Percentiles rank a stretch among this genome's conserved stretches.
Conservation (phyloP, 1,139 yeast genomes). For the Blastobotrys apis region DNA sequence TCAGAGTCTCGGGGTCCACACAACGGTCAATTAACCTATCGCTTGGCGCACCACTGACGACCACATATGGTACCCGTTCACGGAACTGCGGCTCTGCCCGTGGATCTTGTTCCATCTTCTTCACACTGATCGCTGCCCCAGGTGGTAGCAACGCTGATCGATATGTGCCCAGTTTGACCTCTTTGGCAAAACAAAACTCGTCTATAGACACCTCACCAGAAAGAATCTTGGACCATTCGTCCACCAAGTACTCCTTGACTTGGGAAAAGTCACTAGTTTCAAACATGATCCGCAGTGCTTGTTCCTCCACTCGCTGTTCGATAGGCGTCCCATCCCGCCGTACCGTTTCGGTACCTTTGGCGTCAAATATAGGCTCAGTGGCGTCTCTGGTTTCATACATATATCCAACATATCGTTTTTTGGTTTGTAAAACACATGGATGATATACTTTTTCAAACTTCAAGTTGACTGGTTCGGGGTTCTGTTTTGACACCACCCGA, state of each 20-base stretch:
- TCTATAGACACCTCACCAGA: constrained; percentile 59
- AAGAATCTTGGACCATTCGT: constrained; percentile 63
- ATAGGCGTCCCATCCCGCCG: constrained; percentile 94
- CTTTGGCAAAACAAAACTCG: constrained; percentile 90
- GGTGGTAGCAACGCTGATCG: constrained; percentile 75
- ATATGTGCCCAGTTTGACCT: constrained; percentile 79
- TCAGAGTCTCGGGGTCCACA: constrained; percentile 68
- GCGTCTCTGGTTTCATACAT: constrained; percentile 61
- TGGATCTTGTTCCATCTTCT: constrained; percentile 58
- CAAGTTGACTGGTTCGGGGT: constrained; percentile 76
- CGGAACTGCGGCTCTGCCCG: constrained; percentile 80
- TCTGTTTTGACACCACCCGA: constrained; percentile 51
- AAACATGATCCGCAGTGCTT: constrained; percentile 61
- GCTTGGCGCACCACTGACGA: constrained; percentile 61
- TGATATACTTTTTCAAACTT: constrained; percentile 92
- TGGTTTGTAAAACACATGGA: constrained; percentile 77
- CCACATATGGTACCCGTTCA: constrained; percentile 86
- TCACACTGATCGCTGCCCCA: constrained; percentile 77
- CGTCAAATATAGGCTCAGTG: constrained; percentile 67
- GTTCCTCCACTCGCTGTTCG: constrained; percentile 76
- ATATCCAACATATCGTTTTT: constrained; percentile 87
- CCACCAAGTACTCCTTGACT: constrained; percentile 60
- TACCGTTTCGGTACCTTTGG: constrained; percentile 93
- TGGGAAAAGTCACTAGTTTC: constrained; percentile 65
- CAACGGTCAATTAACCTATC: constrained; percentile 73